phyloP scores from a whole-genome alignment of 441 rosid species.

The Theobroma grandiflorum region DNA sequence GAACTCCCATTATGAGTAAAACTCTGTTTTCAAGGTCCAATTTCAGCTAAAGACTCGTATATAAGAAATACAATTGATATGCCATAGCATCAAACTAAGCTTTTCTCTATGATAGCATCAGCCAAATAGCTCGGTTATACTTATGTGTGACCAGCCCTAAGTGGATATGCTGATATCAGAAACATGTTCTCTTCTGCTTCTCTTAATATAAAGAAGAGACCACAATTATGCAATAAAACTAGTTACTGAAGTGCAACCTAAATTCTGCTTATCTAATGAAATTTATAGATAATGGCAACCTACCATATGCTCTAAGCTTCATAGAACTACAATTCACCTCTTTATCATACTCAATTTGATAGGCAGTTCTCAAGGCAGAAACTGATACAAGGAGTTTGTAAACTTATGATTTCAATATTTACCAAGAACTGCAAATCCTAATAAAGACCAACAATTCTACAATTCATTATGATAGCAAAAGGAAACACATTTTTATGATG shows the following conservation, averaged over 20 bases:
- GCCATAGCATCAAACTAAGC: neutral
- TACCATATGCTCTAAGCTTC: neutral
- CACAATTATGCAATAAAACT: neutral
- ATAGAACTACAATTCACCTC: conserved; percentile 7
- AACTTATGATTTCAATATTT: neutral
- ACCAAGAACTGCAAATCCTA: neutral
- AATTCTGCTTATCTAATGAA: neutral
- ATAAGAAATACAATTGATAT: conserved; percentile 7
- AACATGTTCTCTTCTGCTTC: neutral
- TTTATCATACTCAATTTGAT: neutral
- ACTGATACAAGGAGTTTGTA: neutral
- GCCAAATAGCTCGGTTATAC: neutral
- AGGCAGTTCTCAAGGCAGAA: conserved; percentile 9
- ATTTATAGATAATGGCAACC: neutral
- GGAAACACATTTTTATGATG: neutral
- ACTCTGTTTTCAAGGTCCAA: neutral
- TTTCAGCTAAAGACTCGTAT: neutral
- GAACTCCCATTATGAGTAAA: neutral
- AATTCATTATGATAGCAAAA: neutral
- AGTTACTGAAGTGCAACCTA: neutral
- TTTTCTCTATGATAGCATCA: neutral
- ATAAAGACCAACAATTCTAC: neutral
- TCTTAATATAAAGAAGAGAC: conserved; percentile 1
- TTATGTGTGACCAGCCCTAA: neutral
- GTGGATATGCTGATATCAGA: neutral